phyloP scores from a whole-genome alignment of 1,284 basidiomycete genomes.

The Pyrrhoderma noxium region DNA sequence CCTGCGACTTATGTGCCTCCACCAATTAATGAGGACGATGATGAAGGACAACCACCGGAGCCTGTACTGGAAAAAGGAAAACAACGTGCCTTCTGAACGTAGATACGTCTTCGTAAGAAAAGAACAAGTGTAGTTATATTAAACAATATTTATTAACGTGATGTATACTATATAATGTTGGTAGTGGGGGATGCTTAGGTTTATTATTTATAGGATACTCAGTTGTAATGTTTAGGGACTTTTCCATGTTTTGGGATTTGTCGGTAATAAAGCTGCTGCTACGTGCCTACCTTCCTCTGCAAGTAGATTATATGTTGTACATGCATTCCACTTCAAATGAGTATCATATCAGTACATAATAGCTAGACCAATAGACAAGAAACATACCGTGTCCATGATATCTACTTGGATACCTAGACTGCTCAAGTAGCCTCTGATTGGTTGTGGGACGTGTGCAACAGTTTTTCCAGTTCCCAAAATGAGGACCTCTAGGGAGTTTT shows the following conservation, averaged over 20 bases:
- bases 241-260: constrained; percentile 41
- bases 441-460: constrained; percentile 64
- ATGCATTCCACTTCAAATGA: constrained; percentile 40
- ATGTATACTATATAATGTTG: no score
- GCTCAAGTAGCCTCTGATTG: constrained; percentile 63
- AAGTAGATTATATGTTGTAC: constrained; percentile 90
- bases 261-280: constrained; percentile 80
- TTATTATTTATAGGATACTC: no score
- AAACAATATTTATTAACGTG: no score
- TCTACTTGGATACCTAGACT: constrained; percentile 85
- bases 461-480: constrained; percentile 81
- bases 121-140: no score
- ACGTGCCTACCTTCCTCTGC: constrained; percentile 89
- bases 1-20: constrained; percentile 39
- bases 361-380: neutral
- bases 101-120: no score
- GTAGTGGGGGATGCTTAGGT: no score
- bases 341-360: no score
- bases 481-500: constrained; percentile 68
- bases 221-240: no score
- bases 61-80: constrained; percentile 36
- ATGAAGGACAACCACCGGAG: constrained; percentile 30
- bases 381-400: constrained; percentile 86
- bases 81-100: constrained; percentile 38
- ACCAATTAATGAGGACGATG: constrained; percentile 38